Evolutionary conservation across 495 filamentous ascomycete genomes (phyloP).

Genomic region (Neurospora sp.): DNA sequence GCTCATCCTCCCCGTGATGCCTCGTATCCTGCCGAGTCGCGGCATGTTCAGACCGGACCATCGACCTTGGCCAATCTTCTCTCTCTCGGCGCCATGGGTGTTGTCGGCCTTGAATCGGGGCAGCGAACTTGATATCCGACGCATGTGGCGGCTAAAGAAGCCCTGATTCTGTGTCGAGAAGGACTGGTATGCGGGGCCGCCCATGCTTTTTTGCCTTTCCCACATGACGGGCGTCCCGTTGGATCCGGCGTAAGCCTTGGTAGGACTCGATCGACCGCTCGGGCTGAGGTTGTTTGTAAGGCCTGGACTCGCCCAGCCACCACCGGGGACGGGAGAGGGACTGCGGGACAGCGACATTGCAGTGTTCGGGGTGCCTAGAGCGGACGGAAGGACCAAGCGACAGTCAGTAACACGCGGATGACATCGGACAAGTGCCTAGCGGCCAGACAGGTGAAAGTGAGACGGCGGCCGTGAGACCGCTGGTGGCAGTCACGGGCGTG

Average conservation of each 20-base stretch:
- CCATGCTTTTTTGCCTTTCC: slow-evolving; percentile 64
- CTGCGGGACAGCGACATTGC: slow-evolving; percentile 78
- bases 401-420: slow-evolving; percentile 5
- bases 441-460: not conserved
- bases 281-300: slow-evolving; percentile 45
- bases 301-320: slow-evolving; percentile 81
- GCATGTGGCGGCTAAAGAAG: slow-evolving; percentile 72
- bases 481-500: not conserved
- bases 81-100: slow-evolving; percentile 57
- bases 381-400: slow-evolving; percentile 5
- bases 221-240: slow-evolving; percentile 59
- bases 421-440: not conserved
- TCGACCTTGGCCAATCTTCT: slow-evolving; percentile 51
- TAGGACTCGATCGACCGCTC: slow-evolving; percentile 61
- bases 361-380: slow-evolving; percentile 34
- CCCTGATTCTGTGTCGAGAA: slow-evolving; percentile 69
- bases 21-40: slow-evolving; percentile 27
- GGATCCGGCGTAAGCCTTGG: slow-evolving; percentile 34
- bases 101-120: slow-evolving; percentile 50
- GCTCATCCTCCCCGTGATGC: slow-evolving; percentile 30
- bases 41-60: slow-evolving; percentile 23
- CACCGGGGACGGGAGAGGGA: slow-evolving; percentile 68
- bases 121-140: slow-evolving; percentile 60
- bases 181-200: slow-evolving; percentile 63
- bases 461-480: not conserved